Evolutionary conservation across 2,329 filamentous ascomycete species (phyloP).

Genomic region (Xylaria sp.): DNA sequence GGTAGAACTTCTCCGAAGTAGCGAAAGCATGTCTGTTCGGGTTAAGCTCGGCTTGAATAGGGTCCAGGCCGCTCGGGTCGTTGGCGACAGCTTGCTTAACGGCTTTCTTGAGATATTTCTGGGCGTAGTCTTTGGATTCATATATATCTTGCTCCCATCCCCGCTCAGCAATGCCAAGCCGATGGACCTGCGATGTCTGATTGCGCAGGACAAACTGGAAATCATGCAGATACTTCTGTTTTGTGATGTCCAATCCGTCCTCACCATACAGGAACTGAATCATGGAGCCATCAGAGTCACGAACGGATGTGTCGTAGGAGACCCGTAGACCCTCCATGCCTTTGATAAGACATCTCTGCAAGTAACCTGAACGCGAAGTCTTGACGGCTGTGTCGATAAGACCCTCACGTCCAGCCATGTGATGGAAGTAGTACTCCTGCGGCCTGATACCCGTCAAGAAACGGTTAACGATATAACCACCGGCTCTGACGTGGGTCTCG

Average conservation of each 20-base stretch:
- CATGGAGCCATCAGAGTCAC: slow-evolving; percentile 87
- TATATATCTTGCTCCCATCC: slow-evolving; percentile 39
- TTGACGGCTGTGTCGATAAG: slow-evolving; percentile 98
- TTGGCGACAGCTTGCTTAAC: slow-evolving; percentile 63
- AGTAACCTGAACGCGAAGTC: slow-evolving; percentile 91
- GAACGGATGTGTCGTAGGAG: slow-evolving; percentile 88
- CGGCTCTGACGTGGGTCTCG: slow-evolving; percentile 82
- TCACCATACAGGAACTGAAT: slow-evolving; percentile 96
- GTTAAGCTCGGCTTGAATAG: slow-evolving; percentile 65
- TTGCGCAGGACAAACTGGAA: slow-evolving; percentile 90
- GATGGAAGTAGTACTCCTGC: slow-evolving; percentile 98
- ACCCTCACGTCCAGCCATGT: slow-evolving; percentile 98
- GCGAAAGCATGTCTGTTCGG: slow-evolving; percentile 76
- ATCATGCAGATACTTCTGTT: slow-evolving; percentile 84
- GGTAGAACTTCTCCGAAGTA: slow-evolving; percentile 82
- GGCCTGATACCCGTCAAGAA: slow-evolving; percentile 97
- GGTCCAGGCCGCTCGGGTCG: slow-evolving; percentile 60
- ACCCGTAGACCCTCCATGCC: slow-evolving; percentile 94
- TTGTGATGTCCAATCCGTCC: slow-evolving; percentile 89
- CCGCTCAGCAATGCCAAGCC: slow-evolving; percentile 60
- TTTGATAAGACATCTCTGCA: slow-evolving; percentile 96
- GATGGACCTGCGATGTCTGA: slow-evolving; percentile 70
- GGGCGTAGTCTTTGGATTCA: slow-evolving; percentile 54
- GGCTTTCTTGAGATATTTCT: slow-evolving; percentile 76
- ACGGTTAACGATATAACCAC: slow-evolving; percentile 89